Percentiles rank a stretch among this genome's conserved stretches.
Evolutionary conservation across 441 rosid genomes (phyloP).

Genomic region (Gossypium gossypioides): DNA sequence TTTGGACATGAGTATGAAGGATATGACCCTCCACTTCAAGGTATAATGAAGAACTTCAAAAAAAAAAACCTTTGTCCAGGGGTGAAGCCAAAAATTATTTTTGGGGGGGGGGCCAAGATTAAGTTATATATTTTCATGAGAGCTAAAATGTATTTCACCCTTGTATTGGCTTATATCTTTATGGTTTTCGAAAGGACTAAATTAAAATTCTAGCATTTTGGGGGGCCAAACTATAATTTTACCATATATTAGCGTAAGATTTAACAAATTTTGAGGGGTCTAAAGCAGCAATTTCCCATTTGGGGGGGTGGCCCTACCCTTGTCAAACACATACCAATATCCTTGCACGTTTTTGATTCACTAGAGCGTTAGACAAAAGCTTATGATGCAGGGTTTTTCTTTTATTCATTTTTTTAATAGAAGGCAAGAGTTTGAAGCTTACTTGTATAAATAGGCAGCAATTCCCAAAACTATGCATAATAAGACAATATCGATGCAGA

Average conservation of each 20-base stretch:
- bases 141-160: no score
- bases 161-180: no score
- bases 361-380: not conserved
- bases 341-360: not conserved
- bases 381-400: not conserved
- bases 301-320: not conserved
- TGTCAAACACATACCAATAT: not conserved
- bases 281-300: no score
- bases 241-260: no score
- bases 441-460: slow-evolving; percentile 97
- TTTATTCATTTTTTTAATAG: not conserved
- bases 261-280: no score
- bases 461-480: slow-evolving; percentile 74
- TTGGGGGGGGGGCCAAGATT: no score
- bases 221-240: no score
- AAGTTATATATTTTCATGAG: no score
- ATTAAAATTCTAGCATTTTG: no score
- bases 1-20: not conserved
- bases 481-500: slow-evolving; percentile 76
- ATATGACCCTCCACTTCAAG: not conserved
- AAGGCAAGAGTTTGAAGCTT: slow-evolving; percentile 24
- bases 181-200: no score
- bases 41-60: not conserved
- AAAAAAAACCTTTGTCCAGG: no score
- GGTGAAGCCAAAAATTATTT: no score